A percentile compares a stretch with the other conserved stretches of the same genome.
phyloP scores from a whole-genome alignment of 257 asterid genomes.

The Ehretia macrophylla region DNA sequence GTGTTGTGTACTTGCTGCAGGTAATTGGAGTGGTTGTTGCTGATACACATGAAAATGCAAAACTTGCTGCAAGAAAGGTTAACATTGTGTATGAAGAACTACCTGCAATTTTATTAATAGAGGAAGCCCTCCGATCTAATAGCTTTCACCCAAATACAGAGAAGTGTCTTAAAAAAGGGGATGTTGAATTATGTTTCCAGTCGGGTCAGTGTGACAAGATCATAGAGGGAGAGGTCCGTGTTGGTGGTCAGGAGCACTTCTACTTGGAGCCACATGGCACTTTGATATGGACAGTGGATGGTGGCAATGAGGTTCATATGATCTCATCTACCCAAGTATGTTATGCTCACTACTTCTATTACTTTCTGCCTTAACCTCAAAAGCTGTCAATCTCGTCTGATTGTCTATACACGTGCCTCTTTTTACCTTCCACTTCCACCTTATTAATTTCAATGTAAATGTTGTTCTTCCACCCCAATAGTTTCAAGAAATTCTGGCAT shows the following conservation, averaged over 20 bases:
- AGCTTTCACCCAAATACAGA: slow-evolving; percentile 84
- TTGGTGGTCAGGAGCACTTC: slow-evolving; percentile 98
- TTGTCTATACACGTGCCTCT: no score
- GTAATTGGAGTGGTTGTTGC: slow-evolving; percentile 91
- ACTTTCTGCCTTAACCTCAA: not conserved
- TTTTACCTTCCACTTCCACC: no score
- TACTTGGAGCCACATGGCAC: slow-evolving; percentile 91
- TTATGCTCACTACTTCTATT: not conserved
- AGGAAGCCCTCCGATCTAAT: slow-evolving; percentile 66
- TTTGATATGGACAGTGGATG: slow-evolving; percentile 78
- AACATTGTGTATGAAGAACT: slow-evolving; percentile 71
- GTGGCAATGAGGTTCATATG: slow-evolving; percentile 96
- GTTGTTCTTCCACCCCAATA: no score
- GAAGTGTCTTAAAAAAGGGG: slow-evolving; percentile 58
- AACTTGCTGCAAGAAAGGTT: slow-evolving; percentile 80
- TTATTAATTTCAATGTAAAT: no score
- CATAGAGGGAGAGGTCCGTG: slow-evolving; percentile 76
- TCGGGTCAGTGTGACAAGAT: slow-evolving; percentile 77
- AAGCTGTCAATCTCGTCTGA: not conserved
- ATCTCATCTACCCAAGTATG: slow-evolving; percentile 92
- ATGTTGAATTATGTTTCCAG: slow-evolving; percentile 61
- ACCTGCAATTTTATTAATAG: slow-evolving; percentile 73
- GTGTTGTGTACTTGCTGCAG: slow-evolving; percentile 35
- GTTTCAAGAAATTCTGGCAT: no score
- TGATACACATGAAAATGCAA: slow-evolving; percentile 96